Evolutionary conservation across 129 eudicot genomes (phyloP), one percentile per base, ranked within the genome.

Genomic region (Chrysanthemum seticuspe): DNA sequence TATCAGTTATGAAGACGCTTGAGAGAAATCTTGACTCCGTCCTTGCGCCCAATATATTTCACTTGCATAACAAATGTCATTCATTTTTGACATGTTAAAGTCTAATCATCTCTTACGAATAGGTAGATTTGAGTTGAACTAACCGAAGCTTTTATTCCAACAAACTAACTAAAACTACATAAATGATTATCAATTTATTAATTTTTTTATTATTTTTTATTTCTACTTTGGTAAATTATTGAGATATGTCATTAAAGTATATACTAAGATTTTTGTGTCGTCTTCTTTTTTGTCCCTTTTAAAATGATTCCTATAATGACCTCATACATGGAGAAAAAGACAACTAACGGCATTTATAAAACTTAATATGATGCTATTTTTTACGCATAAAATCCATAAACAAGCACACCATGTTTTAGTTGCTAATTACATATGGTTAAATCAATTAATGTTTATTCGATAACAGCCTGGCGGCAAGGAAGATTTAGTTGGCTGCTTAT

Each of bases 401-500:
- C 11, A 13, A 29, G 53, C 29, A 53, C 7, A 68, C 2, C 14
- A 13, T 40, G 8, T 49, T 2, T 21, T 6, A 1, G 56, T 23
- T 51, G 16, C 11, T 15, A 66, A 11, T 13, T 19, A 36, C 12
- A 12, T 48, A 50, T 49, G 59, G 7, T 6, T 12, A 36, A 9
- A 12, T 18, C 8, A 13, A 49, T 2, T 2, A 18, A 67, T 21
- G 59, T 48, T 65, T 48, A 67, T 23, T 12, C 10, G 6, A 23
- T 5, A 25, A 2, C 19, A 49, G 51, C 13, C 19, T 19, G 13
- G 10, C 50, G 15, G 9, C 9, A 5, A 60, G 16, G 61, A 27
- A 49, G 58, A 49, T n/a, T 52, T 52, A 74, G 52, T 31, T 72
- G 62, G 54, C 15, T 52, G 64, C 27, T 51, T 70, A 57, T 51